These are phyloP conservation scores for Triangularia verruculosa DNA, from an alignment of 2,329 filamentous ascomycete species.

Conservation along the genomic window DNA sequence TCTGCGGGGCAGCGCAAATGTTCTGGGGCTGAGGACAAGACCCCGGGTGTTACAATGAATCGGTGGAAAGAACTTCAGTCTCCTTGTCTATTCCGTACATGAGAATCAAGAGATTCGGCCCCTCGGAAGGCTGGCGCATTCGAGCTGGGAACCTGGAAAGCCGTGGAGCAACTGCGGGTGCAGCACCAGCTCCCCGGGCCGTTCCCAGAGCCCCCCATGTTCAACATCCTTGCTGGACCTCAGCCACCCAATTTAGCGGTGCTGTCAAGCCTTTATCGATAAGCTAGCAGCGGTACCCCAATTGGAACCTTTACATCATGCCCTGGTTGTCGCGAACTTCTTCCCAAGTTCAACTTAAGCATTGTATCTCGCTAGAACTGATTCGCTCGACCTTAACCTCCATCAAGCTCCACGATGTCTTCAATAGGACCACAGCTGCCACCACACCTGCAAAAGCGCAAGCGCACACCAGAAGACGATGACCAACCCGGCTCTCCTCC, in stretches of 20 bases:
- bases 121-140: background rate
- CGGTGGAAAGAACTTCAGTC: background rate
- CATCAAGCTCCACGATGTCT: constrained; percentile 48
- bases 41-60: background rate
- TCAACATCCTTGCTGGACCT: background rate
- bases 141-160: background rate
- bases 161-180: background rate
- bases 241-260: background rate
- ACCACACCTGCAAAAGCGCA: constrained; percentile 62
- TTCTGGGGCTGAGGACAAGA: background rate
- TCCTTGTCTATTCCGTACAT: background rate
- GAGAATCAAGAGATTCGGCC: background rate
- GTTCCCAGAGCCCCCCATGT: background rate
- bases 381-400: background rate
- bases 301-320: background rate
- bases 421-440: constrained; percentile 70
- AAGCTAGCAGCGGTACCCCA: background rate
- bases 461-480: constrained; percentile 49
- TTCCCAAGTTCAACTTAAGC: background rate
- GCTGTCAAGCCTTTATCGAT: background rate
- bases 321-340: background rate
- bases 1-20: background rate
- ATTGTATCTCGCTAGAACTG: background rate
- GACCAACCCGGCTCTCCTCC: constrained; percentile 40
- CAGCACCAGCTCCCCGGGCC: background rate